These are phyloP conservation scores for Scutellaria galericulata DNA, from an alignment of 257 asterid genomes.

Conservation along the genomic window DNA sequence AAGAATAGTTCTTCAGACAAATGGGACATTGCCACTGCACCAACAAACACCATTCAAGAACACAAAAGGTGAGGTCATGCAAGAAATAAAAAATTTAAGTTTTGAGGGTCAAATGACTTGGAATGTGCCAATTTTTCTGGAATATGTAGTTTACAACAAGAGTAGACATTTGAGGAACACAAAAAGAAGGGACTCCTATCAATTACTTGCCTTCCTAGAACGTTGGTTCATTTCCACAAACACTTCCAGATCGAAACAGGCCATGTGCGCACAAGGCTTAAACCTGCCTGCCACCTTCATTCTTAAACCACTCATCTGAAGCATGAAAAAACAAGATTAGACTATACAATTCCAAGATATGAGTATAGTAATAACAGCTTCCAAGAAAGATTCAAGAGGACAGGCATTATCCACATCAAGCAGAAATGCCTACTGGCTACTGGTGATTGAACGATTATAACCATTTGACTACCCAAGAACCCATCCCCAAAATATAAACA, in stretches of 20 bases:
- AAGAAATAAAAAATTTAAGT: background rate
- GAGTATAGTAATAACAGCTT: background rate
- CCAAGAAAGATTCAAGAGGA: constrained; percentile 22
- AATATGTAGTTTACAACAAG: constrained; percentile 3
- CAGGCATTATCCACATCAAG: background rate
- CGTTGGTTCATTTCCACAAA: constrained; percentile 94
- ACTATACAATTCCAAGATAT: constrained; percentile 18
- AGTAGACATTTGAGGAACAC: background rate
- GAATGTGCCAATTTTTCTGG: background rate
- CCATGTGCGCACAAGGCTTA: constrained; percentile 93
- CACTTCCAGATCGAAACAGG: constrained; percentile 94
- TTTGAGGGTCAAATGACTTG: background rate
- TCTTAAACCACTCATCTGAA: constrained; percentile 94
- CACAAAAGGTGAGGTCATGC: constrained; percentile 20
- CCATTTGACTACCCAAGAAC: background rate
- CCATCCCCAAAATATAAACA: background rate
- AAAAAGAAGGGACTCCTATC: background rate
- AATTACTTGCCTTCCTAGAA: constrained; percentile 77
- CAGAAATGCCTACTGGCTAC: background rate
- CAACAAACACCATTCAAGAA: constrained; percentile 37
- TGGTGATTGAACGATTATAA: background rate
- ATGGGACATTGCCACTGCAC: constrained; percentile 99
- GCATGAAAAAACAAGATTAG: constrained; percentile 34
- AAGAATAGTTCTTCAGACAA: constrained; percentile 90
- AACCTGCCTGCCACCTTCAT: constrained; percentile 97